A percentile compares a stretch with the other conserved stretches of the same genome.
These are phyloP conservation scores for Trametes meyenii DNA, from an alignment of 768 basidiomycete species.

Conservation along the genomic window DNA sequence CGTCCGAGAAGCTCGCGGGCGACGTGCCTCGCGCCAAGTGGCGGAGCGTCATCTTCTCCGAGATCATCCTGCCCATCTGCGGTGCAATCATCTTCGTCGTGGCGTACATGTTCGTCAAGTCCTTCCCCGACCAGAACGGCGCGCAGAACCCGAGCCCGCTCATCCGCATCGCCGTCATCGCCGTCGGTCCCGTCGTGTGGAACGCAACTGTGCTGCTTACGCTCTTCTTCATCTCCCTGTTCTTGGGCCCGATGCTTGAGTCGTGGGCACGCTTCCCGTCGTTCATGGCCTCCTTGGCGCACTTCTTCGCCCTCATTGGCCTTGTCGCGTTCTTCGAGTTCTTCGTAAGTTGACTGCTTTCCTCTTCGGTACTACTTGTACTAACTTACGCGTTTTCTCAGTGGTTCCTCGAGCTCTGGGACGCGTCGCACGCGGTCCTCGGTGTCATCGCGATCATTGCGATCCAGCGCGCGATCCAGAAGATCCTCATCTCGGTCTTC, in stretches of 20 bases:
- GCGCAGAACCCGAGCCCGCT: slow-evolving; percentile 77
- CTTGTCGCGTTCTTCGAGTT: slow-evolving; percentile 93
- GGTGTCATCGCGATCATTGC: slow-evolving; percentile 89
- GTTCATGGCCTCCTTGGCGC: slow-evolving; percentile 90
- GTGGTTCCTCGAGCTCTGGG: slow-evolving; percentile 98
- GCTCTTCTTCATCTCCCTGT: slow-evolving; percentile 90
- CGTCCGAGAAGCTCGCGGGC: slow-evolving; percentile 94
- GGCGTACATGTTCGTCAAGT: slow-evolving; percentile 93
- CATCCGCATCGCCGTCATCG: slow-evolving; percentile 84
- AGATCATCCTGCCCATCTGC: slow-evolving; percentile 81
- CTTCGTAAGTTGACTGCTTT: slow-evolving; percentile 61
- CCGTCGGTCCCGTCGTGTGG: slow-evolving; percentile 93
- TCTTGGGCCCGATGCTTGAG: slow-evolving; percentile 88
- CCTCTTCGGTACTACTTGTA: slow-evolving; percentile 25
- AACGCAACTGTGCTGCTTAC: slow-evolving; percentile 86
- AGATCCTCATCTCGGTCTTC: slow-evolving; percentile 92
- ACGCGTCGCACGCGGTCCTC: slow-evolving; percentile 93
- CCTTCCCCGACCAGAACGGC: slow-evolving; percentile 73
- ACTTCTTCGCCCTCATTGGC: slow-evolving; percentile 79
- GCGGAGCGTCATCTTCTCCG: slow-evolving; percentile 80
- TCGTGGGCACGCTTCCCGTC: slow-evolving; percentile 88
- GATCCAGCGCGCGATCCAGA: slow-evolving; percentile 91
- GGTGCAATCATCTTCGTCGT: slow-evolving; percentile 77
- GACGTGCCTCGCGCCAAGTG: slow-evolving; percentile 93
- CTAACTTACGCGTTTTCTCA: slow-evolving; percentile 35